Percentiles rank a stretch among this genome's conserved stretches.
These are phyloP conservation scores for Stemphylium beticola DNA, from an alignment of 2,329 filamentous ascomycete genomes.

Conservation along the genomic window DNA sequence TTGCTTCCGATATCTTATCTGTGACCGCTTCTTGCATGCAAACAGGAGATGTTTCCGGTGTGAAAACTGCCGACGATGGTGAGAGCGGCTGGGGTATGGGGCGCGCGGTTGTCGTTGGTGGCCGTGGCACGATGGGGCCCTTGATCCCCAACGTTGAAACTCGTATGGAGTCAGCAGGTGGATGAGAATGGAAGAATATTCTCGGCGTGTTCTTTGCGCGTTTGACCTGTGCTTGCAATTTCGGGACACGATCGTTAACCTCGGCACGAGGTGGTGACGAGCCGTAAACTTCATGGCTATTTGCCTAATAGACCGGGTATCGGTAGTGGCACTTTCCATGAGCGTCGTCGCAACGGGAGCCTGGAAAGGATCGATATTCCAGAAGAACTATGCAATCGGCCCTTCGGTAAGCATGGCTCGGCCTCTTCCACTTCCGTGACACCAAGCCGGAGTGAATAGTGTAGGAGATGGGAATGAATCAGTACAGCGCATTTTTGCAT, in stretches of 20 bases:
- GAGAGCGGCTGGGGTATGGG: conserved; percentile 2
- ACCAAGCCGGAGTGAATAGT: not conserved
- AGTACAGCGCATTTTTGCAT: not conserved
- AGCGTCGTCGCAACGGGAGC: not conserved
- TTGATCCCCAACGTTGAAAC: conserved; percentile 18
- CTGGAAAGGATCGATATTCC: not conserved
- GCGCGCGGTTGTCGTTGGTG: not conserved
- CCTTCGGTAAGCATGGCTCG: not conserved
- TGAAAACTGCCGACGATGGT: not conserved
- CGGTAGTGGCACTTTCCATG: not conserved
- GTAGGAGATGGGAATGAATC: not conserved
- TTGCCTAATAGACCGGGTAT: conserved; percentile 1
- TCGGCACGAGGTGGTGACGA: not conserved
- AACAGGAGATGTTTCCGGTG: conserved; percentile 3
- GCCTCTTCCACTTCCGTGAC: not conserved
- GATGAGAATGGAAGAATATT: not conserved
- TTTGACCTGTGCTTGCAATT: conserved; percentile 5
- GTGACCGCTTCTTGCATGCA: conserved; percentile 4
- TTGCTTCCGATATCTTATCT: conserved; percentile 5
- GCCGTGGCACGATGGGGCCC: conserved; percentile 5
- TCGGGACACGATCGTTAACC: conserved; percentile 3
- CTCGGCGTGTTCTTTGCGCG: conserved; percentile 5
- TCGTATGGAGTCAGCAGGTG: not conserved
- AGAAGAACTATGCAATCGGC: conserved; percentile 8
- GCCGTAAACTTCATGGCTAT: not conserved